Base-by-base conservation (phyloP, 176 grass and related monocot genomes). In the Zoysia pacifica region DNA sequence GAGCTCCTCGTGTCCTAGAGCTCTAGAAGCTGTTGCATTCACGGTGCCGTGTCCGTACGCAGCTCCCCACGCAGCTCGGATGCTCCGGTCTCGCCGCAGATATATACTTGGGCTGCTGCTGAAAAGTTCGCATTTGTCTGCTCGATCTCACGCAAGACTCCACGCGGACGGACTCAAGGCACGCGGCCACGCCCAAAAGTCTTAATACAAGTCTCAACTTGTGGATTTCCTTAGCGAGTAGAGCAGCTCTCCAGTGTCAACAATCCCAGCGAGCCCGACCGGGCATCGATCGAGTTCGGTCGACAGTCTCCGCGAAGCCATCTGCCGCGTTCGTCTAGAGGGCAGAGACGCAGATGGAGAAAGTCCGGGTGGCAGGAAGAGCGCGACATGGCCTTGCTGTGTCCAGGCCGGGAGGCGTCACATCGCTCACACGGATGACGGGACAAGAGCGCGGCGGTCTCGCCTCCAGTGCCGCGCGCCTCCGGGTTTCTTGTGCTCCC, bases 11-110 rank as follows among this genome's bases (percentile, higher is more conserved):
- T 28, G 28, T 28, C 28, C 28, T 28, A 28, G 28, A 28, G 28
- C 42, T 74, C 35, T 2, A 66, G 42, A 79, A 62, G 35, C 67
- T 4, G 66, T 87, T 87, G 67, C 85, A 28, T 48, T 65, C 56
- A 54, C 74, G 6, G 58, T 77, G 71, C 53, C 78, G 54, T 69
- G 61, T 36, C 35, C 61, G 8, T 52, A 35, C 15, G 15, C 55
- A 19, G 16, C 28, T 28, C 28, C 28, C 28, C 28, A 28, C 28
- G 28, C 28, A 28, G 28, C 28, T 28, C 28, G 28, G 28, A 28
- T 28, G 28, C 28, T 28, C 28, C 28, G 28, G 28, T 28, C 28
- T 28, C 28, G 28, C 28, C 28, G 28, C 28, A 28, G 28, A 28
- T 28, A 28, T 28, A 28, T 28, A 28, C 28, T 28, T 28, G 28